Base-by-base conservation (phyloP, 225 moss, liverwort and hornwort genomes). In the Pseudisothecium myosuroides region DNA sequence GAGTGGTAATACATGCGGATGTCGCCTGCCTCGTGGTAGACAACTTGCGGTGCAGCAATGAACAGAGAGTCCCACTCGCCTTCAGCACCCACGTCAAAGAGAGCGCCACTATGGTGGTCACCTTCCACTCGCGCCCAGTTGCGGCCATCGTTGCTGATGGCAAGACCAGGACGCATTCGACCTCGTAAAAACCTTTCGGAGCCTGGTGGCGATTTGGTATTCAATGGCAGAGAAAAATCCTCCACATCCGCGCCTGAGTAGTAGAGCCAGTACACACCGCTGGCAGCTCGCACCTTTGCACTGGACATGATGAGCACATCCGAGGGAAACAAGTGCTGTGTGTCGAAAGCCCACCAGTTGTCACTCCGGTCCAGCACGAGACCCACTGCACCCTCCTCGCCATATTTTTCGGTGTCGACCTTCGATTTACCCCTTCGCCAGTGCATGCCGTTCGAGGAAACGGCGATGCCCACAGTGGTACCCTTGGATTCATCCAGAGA, bases 271-370 rank as follows among this genome's bases (percentile, higher is more conserved):
- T 94, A 94, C 50, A 94, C 94, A 41, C 94, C 94, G 52, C 93
- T 90, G 84, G 94, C 90, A 56, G 94, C 94, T 89, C 93, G 86
- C 63, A 94, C 93, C 66, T 93, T 94, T 7, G 93, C 89, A 45
- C 94, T 94, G 37, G 94, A 94, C 94, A 94, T 94, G 32, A 94
- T 94, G 89, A 94, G 93, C 34, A 94, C 94, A 84, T 94, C 94
- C 20, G 94, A 94, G 76, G 94, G 94, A 39, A 86, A 90, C 83
- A 94, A 82, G 76, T 94, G 94, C 72, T 89, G 92, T 4, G 94
- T 94, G 81, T 94, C 94, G 47, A 94, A 94, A 43, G 93, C 94
- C 94, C 94, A 94, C 94, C 94, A 94, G 83, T 94, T 93, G 41
- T 91, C 90, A 82, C 94, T 94, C 24, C 89, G 88, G 54, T 88